Percentiles rank a stretch among this genome's conserved stretches.
Evolutionary conservation across 2,329 filamentous ascomycete genomes (phyloP).

Genomic region (Trichoderma hamatum): DNA sequence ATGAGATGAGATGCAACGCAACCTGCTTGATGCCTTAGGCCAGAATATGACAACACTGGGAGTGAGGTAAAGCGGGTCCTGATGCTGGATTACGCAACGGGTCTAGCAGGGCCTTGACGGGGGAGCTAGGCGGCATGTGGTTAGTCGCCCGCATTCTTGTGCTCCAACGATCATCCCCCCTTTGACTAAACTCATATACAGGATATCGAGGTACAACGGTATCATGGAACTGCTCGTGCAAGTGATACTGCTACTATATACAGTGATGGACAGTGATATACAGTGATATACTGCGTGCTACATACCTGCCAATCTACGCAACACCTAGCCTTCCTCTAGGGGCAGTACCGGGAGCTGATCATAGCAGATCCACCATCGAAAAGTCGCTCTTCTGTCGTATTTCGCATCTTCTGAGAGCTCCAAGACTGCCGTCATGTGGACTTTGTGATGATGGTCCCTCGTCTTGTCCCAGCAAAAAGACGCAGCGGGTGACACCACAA

Average conservation of each 20-base stretch:
- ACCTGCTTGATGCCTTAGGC: constrained; percentile 23
- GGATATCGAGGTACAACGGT: not conserved
- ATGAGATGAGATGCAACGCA: constrained; percentile 17
- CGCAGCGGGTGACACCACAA: constrained; percentile 1
- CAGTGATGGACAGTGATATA: not conserved
- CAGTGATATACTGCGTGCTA: not conserved
- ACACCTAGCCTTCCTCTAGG: not conserved
- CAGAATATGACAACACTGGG: not conserved
- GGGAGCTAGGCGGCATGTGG: not conserved
- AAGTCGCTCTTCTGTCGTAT: constrained; percentile 18
- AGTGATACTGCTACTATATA: too few relatives aligned
- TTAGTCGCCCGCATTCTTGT: constrained; percentile 20
- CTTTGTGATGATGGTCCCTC: not conserved
- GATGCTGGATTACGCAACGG: constrained; percentile 14
- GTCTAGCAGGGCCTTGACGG: constrained; percentile 6
- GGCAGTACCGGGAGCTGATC: constrained; percentile 17
- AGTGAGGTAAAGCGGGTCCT: not conserved
- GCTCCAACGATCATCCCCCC: constrained; percentile 8
- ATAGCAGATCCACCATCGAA: constrained; percentile 11
- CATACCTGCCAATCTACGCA: not conserved
- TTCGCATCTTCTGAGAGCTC: not conserved
- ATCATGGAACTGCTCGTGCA: not conserved
- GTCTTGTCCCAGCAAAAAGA: not conserved
- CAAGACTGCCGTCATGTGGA: constrained; percentile 26
- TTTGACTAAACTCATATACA: constrained; percentile 10